Evolutionary conservation across 1,284 basidiomycete genomes (phyloP), one percentile per base, ranked within the genome.

Genomic region (Sporisorium iseilematis-ciliati): DNA sequence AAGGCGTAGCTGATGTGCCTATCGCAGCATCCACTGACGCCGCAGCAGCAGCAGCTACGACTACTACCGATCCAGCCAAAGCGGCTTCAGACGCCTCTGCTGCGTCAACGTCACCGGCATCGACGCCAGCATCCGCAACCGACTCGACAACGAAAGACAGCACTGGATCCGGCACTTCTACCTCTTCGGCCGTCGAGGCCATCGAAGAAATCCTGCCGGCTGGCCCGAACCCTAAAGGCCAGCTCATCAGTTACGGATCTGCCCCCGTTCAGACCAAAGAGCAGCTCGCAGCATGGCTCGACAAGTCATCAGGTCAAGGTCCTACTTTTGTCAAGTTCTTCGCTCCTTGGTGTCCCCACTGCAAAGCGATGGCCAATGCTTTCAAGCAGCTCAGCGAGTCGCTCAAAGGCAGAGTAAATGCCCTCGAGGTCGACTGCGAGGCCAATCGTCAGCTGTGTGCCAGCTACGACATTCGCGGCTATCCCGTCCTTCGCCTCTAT

Each of bases 331-430:
- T 84, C 65, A 84, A 83, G 49, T 84, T 83, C 57, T 83, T 77
- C 46, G 82, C 80, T n/a, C 80, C 83, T 1, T 84, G 82, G 79
- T 84, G 83, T 51, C 83, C 82, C 11, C 83, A 84, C 57, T 84
- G 83, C 71, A 66, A 74, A 25, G 78, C 80, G 23, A 84, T 84
- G 83, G 80, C 77, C 0, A 46, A 60, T 2, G 77, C 79, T 7
- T 84, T 68, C 62, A 63, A 70, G 51, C 49, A 77, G 46, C 65
- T 82, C 12, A 78, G 73, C 29, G 40, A 42, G 2, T 65, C 72
- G 3, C 75, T 84, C 46, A 75, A 78, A 29, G 80, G 74, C 40
- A 62, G 75, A 29, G 75, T 84, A 52, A 84, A 83, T 53, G 78
- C 77, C 7, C 46, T 85, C 43, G 82, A 83, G 41, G 77, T 85